Conservation (phyloP, 2,329 filamentous ascomycete genomes). For the Magnaporthiopsis rhizophila region DNA sequence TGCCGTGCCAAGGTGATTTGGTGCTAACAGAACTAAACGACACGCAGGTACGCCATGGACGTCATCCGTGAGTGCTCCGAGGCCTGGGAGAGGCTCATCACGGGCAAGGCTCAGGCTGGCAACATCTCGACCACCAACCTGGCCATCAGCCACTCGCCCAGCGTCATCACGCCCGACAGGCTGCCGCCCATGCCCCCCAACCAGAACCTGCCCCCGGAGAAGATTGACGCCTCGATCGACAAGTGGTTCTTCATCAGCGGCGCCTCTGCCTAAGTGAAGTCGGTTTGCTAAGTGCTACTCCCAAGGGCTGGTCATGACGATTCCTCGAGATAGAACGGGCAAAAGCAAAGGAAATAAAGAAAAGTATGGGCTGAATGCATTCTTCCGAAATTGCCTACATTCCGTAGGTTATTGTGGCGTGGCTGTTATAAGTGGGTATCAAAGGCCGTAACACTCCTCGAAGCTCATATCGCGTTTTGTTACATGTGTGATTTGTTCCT, state of each 20-base stretch:
- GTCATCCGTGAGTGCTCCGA: conserved; percentile 93
- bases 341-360: background rate
- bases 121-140: conserved; percentile 77
- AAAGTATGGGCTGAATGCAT: background rate
- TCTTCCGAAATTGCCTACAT: background rate
- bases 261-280: conserved; percentile 62
- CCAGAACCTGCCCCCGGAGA: conserved; percentile 74
- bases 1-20: conserved; percentile 8
- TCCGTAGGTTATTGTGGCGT: background rate
- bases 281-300: background rate
- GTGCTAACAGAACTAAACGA: conserved; percentile 16
- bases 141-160: conserved; percentile 63
- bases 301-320: background rate
- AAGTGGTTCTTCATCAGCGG: conserved; percentile 99
- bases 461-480: background rate
- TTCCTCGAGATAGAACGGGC: background rate
- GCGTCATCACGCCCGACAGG: conserved; percentile 60
- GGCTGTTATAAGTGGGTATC: background rate
- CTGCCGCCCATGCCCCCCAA: conserved; percentile 69
- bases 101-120: conserved; percentile 74
- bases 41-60: conserved; percentile 74
- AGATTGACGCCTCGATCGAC: conserved; percentile 94
- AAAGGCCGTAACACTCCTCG: background rate
- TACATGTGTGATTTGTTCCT: background rate
- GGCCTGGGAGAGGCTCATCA: conserved; percentile 94